These are phyloP conservation scores for Epichloe baconii DNA, from an alignment of 2,329 filamentous ascomycete genomes.

Conservation along the genomic window DNA sequence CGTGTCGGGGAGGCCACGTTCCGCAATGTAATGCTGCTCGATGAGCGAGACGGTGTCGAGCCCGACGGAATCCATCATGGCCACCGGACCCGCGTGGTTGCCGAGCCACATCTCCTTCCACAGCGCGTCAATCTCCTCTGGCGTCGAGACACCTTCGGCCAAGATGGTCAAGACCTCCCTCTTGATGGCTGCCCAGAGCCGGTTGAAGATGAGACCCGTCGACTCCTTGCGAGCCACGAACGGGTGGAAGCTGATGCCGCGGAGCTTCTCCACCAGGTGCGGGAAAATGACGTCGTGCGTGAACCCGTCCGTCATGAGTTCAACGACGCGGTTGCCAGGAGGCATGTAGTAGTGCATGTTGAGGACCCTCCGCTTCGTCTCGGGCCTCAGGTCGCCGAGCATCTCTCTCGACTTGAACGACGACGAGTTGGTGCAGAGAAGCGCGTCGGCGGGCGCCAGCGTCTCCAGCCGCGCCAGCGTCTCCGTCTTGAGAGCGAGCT, in stretches of 20 bases:
- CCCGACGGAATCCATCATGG: constrained; percentile 34
- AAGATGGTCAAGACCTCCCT: constrained; percentile 36
- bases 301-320: constrained; percentile 38
- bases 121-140: constrained; percentile 35
- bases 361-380: constrained; percentile 25
- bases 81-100: constrained; percentile 8
- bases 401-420: constrained; percentile 38
- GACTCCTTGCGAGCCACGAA: constrained; percentile 32
- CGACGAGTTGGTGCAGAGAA: constrained; percentile 37
- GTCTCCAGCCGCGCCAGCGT: constrained; percentile 34
- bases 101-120: constrained; percentile 28
- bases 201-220: constrained; percentile 41
- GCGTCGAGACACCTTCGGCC: constrained; percentile 34
- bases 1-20: constrained; percentile 28
- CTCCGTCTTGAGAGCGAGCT: constrained; percentile 32
- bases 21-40: constrained; percentile 36
- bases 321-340: constrained; percentile 30
- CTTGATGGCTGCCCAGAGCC: constrained; percentile 44
- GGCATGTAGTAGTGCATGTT: constrained; percentile 43
- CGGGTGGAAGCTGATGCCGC: constrained; percentile 27
- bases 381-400: constrained; percentile 26
- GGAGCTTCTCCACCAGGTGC: constrained; percentile 27
- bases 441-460: constrained; percentile 28
- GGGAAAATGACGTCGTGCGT: constrained; percentile 30
- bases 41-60: constrained; percentile 41